These are phyloP conservation scores for Colletotrichum lentis DNA, from an alignment of 2,329 filamentous ascomycete genomes.

Conservation along the genomic window DNA sequence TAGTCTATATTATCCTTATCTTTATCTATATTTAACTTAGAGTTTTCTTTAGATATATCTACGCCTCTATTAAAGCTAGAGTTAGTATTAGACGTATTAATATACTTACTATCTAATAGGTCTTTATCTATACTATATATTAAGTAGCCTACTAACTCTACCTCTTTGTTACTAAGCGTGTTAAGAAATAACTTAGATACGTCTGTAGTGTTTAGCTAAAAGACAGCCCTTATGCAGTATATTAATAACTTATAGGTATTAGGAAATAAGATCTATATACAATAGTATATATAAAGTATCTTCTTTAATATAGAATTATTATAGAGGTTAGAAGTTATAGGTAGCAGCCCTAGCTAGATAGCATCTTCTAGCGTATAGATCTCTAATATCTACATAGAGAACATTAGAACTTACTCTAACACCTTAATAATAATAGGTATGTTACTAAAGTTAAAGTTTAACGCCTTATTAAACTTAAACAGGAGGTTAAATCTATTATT, in stretches of 20 bases:
- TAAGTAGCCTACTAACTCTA: background rate
- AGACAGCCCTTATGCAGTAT: background rate
- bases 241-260: background rate
- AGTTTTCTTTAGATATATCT: background rate
- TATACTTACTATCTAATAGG: background rate
- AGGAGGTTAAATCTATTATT: constrained; percentile 1
- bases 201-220: constrained; percentile 2
- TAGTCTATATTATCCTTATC: constrained; percentile 1
- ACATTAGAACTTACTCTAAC: constrained; percentile 9
- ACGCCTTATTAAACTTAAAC: constrained; percentile 6
- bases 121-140: background rate
- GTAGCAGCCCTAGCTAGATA: background rate
- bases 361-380: constrained; percentile 6
- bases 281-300: constrained; percentile 3
- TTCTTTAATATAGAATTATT: background rate
- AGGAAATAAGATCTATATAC: background rate
- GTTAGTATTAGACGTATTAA: background rate
- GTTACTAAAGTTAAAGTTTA: constrained; percentile 5
- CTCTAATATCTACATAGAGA: background rate
- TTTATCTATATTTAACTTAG: background rate
- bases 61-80: background rate
- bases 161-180: constrained; percentile 2
- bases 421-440: constrained; percentile 6
- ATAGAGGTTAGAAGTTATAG: background rate
- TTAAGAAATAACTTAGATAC: background rate